A percentile compares a stretch with the other conserved stretches of the same genome.
Conservation (phyloP, 2,329 filamentous ascomycete species). For the Sclerotinia nivalis region DNA sequence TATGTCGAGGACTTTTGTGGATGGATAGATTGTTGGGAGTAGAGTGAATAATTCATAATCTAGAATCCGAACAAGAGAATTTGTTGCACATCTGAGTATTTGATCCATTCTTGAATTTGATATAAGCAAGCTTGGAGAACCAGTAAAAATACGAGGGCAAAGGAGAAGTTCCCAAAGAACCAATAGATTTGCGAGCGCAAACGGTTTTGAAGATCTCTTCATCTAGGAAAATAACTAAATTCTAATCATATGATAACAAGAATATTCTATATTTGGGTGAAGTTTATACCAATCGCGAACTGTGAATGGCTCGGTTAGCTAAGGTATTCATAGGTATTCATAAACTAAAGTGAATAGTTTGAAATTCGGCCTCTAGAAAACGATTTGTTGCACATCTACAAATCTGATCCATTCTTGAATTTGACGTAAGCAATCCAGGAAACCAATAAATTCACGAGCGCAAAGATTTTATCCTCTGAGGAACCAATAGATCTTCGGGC, state of each 20-base stretch:
- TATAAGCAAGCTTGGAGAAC: neutral
- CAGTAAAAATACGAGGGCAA: neutral
- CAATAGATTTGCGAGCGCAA: slow-evolving; percentile 2
- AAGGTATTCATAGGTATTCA: too few relatives aligned
- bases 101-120: slow-evolving; percentile 4
- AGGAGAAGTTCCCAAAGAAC: neutral
- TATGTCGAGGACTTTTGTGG: too few relatives aligned
- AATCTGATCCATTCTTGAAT: neutral
- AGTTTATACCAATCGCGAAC: fast-evolving
- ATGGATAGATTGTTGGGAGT: neutral
- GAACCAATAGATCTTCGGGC: neutral
- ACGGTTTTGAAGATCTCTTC: neutral
- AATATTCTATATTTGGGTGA: neutral
- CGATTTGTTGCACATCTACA: neutral
- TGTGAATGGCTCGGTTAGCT: neutral
- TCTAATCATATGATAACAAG: neutral
- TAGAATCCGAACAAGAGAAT: neutral
- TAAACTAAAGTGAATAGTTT: neutral
- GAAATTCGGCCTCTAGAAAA: neutral
- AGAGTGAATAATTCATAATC: neutral
- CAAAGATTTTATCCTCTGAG: neutral
- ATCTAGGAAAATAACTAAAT: too few relatives aligned
- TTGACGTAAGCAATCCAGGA: neutral
- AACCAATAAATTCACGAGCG: neutral
- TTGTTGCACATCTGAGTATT: neutral